phyloP scores from a whole-genome alignment of 768 basidiomycete genomes.

The Termitomyces sp. region DNA sequence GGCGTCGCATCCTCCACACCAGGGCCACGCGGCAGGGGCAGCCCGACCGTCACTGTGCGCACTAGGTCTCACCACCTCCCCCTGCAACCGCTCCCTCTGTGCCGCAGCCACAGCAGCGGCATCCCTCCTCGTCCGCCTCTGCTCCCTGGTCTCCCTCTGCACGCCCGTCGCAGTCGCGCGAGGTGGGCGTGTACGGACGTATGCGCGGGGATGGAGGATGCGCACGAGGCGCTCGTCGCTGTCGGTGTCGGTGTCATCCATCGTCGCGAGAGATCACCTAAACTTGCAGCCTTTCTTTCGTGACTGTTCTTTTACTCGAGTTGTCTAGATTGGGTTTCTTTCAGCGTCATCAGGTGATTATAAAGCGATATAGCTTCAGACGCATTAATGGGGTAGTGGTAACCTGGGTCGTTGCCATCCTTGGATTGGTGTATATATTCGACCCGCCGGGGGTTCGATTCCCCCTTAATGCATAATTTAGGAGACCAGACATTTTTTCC shows the following conservation, averaged over 20 bases:
- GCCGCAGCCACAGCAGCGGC: slow-evolving; percentile 36
- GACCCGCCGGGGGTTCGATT: slow-evolving; percentile 89
- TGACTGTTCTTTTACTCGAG: too few relatives aligned
- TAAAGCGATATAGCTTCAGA: too few relatives aligned
- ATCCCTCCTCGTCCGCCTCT: slow-evolving; percentile 56
- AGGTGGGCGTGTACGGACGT: slow-evolving; percentile 46
- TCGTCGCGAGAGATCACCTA: too few relatives aligned
- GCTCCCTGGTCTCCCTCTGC: slow-evolving; percentile 71
- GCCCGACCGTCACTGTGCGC: too few relatives aligned
- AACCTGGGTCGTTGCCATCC: neutral
- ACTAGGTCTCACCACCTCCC: too few relatives aligned
- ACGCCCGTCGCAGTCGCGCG: slow-evolving; percentile 71
- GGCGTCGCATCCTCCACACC: too few relatives aligned
- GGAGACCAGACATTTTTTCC: too few relatives aligned
- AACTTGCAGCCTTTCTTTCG: too few relatives aligned
- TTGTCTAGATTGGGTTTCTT: too few relatives aligned
- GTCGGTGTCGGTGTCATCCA: too few relatives aligned
- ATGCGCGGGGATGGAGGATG: slow-evolving; percentile 73
- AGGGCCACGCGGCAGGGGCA: too few relatives aligned
- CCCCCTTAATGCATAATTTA: slow-evolving; percentile 77
- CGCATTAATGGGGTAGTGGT: neutral
- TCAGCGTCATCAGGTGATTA: too few relatives aligned
- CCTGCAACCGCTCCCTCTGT: slow-evolving; percentile 48
- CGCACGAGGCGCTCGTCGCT: slow-evolving; percentile 91
- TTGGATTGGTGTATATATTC: slow-evolving; percentile 18